Conservation (phyloP, 306 rosid species). For the Prunus davidiana region DNA sequence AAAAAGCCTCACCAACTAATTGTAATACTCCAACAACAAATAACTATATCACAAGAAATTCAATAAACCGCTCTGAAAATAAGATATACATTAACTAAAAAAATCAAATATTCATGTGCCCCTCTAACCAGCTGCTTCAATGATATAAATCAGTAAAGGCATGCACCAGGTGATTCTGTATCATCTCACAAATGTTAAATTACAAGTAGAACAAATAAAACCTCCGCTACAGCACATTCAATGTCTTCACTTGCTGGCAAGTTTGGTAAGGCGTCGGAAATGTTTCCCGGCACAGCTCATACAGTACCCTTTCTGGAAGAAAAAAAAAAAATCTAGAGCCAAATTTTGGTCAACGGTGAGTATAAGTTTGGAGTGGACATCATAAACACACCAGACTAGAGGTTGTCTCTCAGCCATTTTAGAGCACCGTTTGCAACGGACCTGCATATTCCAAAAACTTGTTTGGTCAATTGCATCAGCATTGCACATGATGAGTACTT, state of each 20-base stretch:
- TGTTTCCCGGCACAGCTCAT: conserved; percentile 25
- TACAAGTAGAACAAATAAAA: conserved; percentile 48
- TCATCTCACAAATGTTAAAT: conserved; percentile 23
- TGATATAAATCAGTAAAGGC: conserved; percentile 5
- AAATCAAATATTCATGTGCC: not conserved
- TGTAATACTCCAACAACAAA: no score
- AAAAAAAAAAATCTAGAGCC: conserved; percentile 19
- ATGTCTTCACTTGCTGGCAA: conserved; percentile 26
- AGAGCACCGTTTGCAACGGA: conserved; percentile 79
- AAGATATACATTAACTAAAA: not conserved
- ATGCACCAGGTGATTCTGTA: conserved; percentile 10
- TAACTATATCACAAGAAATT: no score
- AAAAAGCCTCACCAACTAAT: no score
- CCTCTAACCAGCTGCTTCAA: not conserved
- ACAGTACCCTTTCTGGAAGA: conserved; percentile 10
- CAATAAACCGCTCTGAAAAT: not conserved
- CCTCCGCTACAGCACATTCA: conserved; percentile 31
- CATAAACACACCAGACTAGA: conserved; percentile 36
- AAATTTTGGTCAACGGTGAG: not conserved
- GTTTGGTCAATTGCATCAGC: conserved; percentile 1
- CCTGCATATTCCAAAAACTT: conserved; percentile 40
- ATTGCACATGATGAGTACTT: not conserved
- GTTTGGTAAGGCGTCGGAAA: conserved; percentile 26
- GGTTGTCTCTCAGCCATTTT: conserved; percentile 91
- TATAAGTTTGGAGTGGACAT: conserved; percentile 12